A percentile compares a stretch with the other conserved stretches of the same genome.
These are phyloP conservation scores for Andrographis paniculata DNA, from an alignment of 305 asterid species.

Conservation along the genomic window DNA sequence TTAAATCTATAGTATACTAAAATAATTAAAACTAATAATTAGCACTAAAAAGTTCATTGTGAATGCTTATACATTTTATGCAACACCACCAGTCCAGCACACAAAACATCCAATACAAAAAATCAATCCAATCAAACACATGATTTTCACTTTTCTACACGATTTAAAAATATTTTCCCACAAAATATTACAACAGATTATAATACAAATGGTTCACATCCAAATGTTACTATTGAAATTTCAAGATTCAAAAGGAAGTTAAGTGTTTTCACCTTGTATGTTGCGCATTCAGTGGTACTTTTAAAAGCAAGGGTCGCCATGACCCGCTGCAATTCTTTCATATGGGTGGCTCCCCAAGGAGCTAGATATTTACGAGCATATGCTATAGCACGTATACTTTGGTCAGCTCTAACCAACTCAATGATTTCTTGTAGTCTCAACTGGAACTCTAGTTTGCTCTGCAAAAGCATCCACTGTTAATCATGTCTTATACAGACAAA, in stretches of 20 bases:
- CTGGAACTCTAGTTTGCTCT: conserved; percentile 98
- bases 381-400: conserved; percentile 60
- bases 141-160: no score
- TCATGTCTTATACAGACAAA: conserved; percentile 1
- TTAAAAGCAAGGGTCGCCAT: conserved; percentile 87
- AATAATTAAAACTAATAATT: no score
- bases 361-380: conserved; percentile 91
- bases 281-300: conserved; percentile 73
- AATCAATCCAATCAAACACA: no score
- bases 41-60: no score
- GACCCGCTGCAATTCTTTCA: conserved; percentile 94
- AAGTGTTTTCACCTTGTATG: conserved; percentile 60
- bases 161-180: no score
- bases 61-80: no score
- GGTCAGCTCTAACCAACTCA: conserved; percentile 86
- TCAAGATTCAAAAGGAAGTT: conserved; percentile 8
- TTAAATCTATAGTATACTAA: no score
- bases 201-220: no score
- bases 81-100: no score
- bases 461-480: conserved; percentile 27
- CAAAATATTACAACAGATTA: no score
- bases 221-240: no score
- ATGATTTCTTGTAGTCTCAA: conserved; percentile 89
- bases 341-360: conserved; percentile 86
- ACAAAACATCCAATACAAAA: no score